Evolutionary conservation across 768 basidiomycete genomes (phyloP).

Genomic region (Agrocybe pediades): DNA sequence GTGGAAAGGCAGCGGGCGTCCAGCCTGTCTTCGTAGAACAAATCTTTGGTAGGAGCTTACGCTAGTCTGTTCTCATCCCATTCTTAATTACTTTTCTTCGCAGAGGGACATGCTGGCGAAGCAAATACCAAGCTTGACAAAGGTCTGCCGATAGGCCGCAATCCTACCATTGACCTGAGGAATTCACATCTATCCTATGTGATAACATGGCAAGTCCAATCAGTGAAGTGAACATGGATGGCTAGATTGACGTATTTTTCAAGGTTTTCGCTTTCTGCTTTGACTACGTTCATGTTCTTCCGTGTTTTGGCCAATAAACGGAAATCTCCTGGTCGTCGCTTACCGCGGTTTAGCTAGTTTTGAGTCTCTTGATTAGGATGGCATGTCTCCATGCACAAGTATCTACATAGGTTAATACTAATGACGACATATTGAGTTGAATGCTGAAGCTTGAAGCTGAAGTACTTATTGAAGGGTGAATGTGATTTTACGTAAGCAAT

Average conservation of each 20-base stretch:
- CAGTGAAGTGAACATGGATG: background rate
- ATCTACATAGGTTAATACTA: too few species aligned
- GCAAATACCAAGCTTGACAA: slow-evolving; percentile 56
- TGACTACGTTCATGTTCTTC: slow-evolving; percentile 83
- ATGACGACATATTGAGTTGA: background rate
- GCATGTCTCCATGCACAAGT: too few species aligned
- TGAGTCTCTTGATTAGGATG: background rate
- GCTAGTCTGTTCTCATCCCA: slow-evolving; percentile 4
- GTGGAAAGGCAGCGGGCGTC: slow-evolving; percentile 69
- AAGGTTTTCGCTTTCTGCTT: slow-evolving; percentile 89
- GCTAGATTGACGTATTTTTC: background rate
- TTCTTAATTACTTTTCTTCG: background rate
- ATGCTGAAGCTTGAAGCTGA: too few species aligned
- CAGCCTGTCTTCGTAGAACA: slow-evolving; percentile 92
- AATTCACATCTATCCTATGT: slow-evolving; percentile 97
- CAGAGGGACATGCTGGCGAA: slow-evolving; percentile 87
- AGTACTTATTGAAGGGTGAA: too few species aligned
- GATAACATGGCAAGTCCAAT: slow-evolving; percentile 75
- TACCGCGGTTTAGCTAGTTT: slow-evolving; percentile 54
- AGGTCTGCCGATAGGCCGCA: slow-evolving; percentile 85
- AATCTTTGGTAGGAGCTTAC: slow-evolving; percentile 71
- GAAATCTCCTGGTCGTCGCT: slow-evolving; percentile 45
- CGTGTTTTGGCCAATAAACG: slow-evolving; percentile 62
- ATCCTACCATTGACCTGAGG: slow-evolving; percentile 81
- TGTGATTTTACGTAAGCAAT: background rate